Base-by-base conservation (phyloP, 768 basidiomycete genomes). In the Hygrocybe coccinea region DNA sequence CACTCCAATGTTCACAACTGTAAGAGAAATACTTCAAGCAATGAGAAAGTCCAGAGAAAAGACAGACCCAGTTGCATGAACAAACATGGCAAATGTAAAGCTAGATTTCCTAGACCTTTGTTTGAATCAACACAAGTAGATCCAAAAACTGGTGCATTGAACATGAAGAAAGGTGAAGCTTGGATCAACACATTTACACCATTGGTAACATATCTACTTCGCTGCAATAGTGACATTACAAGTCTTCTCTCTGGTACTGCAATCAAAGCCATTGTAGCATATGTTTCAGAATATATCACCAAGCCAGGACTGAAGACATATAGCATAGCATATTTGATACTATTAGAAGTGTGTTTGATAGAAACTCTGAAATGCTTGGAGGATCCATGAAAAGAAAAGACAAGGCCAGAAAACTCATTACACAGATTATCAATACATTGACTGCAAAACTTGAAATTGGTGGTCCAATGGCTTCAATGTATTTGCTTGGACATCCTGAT, bases 221-320 rank as follows among this genome's bases (percentile, higher is more conserved):
- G 38, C 5, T 41, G 38, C 38, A 41, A 41, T 11, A 41, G 55
- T 15, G 63, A 57, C n/a, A 66, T 62, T 22, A 64, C 52, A 57
- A 60, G 60, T 50, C 37, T 67, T 29, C 45, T 66, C n/a, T 66
- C 64, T 19, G 66, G 69, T 10, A 67, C 67, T 29, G 58, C 60
- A 14, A 50, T 70, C 25, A 63, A 64, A 21, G 59, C 66, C 11
- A 58, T 67, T 6, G 49, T 65, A 7, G 59, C 62, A 22, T 66
- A 69, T 59, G 57, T 67, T 11, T 62, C 68, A 12, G 68, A 70
- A 38, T 70, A 70, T 51, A 60, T 69, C 6, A 67, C 67, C 1
- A 70, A 70, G 50, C 29, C 56, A 2, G 39, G 51, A 1, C 44
- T 69, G 14, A 68, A 65, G 24, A 67, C 64, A 12, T 53, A 67